Conservation (phyloP, 768 basidiomycete genomes). For the Trametopsis cervina region DNA sequence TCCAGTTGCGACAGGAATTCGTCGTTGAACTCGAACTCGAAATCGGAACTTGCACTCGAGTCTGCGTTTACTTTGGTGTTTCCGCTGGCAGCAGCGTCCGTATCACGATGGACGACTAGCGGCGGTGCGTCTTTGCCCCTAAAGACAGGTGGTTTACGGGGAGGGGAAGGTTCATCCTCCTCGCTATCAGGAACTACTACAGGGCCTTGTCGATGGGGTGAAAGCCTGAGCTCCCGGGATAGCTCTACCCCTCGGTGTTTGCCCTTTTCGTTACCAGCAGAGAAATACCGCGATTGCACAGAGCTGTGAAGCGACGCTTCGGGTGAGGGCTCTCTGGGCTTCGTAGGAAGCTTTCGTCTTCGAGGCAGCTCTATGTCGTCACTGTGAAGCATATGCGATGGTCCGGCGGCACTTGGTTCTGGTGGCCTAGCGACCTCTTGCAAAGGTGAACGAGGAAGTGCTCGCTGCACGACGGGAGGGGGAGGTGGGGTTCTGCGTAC, state of each 20-base stretch:
- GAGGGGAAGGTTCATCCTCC: constrained; percentile 20
- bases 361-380: constrained; percentile 21
- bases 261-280: constrained; percentile 6
- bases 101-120: neutral
- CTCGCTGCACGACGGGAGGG: constrained; percentile 1
- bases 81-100: neutral
- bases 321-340: constrained; percentile 14
- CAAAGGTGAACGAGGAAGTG: constrained; percentile 15
- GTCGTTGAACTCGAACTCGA: constrained; percentile 29
- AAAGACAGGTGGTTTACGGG: neutral
- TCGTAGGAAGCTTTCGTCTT: constrained; percentile 17
- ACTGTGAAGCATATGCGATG: constrained; percentile 15
- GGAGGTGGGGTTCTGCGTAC: constrained; percentile 2
- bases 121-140: neutral
- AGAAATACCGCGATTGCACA: constrained; percentile 9
- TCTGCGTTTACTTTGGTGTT: neutral
- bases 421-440: constrained; percentile 16
- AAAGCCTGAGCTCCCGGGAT: constrained; percentile 19
- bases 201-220: constrained; percentile 15
- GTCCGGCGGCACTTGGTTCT: constrained; percentile 12
- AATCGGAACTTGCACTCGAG: constrained; percentile 19
- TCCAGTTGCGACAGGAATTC: constrained; percentile 35
- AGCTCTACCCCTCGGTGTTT: constrained; percentile 23
- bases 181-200: constrained; percentile 24
- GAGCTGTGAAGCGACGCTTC: constrained; percentile 2